Conservation (phyloP, 1,284 basidiomycete species). For the Trametes versicolor region DNA sequence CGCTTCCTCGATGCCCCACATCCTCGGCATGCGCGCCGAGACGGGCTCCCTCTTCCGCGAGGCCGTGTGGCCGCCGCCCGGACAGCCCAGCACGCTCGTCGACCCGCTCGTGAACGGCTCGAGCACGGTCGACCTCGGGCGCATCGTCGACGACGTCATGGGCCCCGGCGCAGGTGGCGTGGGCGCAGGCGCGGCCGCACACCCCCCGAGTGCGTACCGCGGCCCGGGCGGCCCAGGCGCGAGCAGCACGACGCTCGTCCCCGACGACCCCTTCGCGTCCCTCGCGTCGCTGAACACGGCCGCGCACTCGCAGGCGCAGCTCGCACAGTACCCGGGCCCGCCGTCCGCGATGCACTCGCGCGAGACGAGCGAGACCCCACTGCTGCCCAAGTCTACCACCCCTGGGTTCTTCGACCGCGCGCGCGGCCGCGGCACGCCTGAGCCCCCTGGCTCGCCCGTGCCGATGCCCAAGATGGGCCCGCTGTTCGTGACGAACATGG, state of each 20-base stretch:
- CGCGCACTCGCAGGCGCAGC: conserved; percentile 7
- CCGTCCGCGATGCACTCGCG: conserved; percentile 29
- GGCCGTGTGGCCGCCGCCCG: conserved; percentile 58
- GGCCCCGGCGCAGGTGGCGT: conserved; percentile 44
- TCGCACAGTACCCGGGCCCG: neutral
- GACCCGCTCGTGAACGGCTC: conserved; percentile 53
- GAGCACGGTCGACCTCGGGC: conserved; percentile 49
- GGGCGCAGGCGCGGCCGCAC: neutral
- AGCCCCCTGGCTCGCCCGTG: conserved; percentile 33
- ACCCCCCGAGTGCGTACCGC: conserved; percentile 22
- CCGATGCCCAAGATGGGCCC: conserved; percentile 28
- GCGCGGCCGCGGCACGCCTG: conserved; percentile 8
- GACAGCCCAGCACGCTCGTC: conserved; percentile 49
- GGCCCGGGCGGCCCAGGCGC: conserved; percentile 14
- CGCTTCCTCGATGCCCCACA: conserved; percentile 41
- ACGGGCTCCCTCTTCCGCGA: conserved; percentile 62
- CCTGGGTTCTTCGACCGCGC: conserved; percentile 16
- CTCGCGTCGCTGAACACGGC: conserved; percentile 14
- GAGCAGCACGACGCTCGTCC: conserved; percentile 31
- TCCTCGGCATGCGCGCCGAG: conserved; percentile 54
- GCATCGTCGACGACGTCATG: conserved; percentile 64
- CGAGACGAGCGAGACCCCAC: conserved; percentile 34
- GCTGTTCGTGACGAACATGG: conserved; percentile 42
- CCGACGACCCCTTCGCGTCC: conserved; percentile 33
- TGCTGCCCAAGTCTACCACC: conserved; percentile 21